Evolutionary conservation across 2,329 filamentous ascomycete species (phyloP).

Genomic region (Colletotrichum destructivum): DNA sequence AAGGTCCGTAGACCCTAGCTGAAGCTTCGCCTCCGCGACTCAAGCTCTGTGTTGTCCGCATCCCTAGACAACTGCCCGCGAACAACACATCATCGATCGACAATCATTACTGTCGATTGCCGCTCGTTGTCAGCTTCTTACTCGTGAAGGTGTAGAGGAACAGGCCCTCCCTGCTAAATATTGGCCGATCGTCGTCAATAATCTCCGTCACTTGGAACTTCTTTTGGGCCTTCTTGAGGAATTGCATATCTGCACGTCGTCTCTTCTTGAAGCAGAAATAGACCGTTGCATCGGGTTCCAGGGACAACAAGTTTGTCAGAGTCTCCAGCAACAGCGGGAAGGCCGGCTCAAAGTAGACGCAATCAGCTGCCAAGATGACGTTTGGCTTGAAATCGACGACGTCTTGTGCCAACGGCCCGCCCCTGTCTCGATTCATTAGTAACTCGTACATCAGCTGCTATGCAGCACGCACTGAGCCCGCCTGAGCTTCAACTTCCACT

Average conservation of each 20-base stretch:
- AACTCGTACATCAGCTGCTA: slow-evolving; percentile 24
- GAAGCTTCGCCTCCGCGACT: neutral
- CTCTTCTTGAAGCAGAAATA: slow-evolving; percentile 97
- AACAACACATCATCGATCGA: slow-evolving; percentile 1
- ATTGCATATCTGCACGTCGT: slow-evolving; percentile 83
- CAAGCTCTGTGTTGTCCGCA: neutral
- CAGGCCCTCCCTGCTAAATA: slow-evolving; percentile 70
- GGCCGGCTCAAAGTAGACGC: slow-evolving; percentile 96
- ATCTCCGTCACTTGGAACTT: slow-evolving; percentile 75
- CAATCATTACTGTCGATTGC: slow-evolving; percentile 6
- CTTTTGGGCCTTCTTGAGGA: slow-evolving; percentile 80
- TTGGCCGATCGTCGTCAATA: slow-evolving; percentile 71
- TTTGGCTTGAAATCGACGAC: slow-evolving; percentile 75
- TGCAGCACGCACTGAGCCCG: neutral
- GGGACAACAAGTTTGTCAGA: slow-evolving; percentile 79
- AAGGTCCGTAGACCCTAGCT: neutral
- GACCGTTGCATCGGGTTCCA: slow-evolving; percentile 75
- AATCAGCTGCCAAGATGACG: slow-evolving; percentile 93
- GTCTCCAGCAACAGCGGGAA: slow-evolving; percentile 90
- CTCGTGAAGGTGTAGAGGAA: slow-evolving; percentile 73
- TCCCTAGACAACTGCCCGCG: neutral
- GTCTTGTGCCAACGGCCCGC: slow-evolving; percentile 69
- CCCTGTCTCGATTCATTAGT: slow-evolving; percentile 60
- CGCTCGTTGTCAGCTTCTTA: slow-evolving; percentile 47
- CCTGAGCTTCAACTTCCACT: neutral